Base-by-base conservation (phyloP, 2,329 filamentous ascomycete genomes). In the Neonectria magnoliae region DNA sequence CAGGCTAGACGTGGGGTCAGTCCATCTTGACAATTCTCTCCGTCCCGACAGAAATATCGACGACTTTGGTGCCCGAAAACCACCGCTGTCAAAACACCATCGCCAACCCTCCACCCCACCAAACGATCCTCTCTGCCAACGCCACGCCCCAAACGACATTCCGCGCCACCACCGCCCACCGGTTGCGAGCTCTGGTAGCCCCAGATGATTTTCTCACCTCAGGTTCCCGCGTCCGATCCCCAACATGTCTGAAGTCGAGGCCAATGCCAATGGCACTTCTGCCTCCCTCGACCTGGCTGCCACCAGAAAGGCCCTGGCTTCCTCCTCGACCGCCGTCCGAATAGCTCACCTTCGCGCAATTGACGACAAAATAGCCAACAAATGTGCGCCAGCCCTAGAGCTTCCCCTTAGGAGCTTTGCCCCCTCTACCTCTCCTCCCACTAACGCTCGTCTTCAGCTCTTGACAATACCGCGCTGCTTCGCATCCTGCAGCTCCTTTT, bases 401-500 rank as follows among this genome's bases (percentile, higher is more conserved):
- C 36, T 45, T 31, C 22, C 52, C n/a, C n/a, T 20, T 3, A 22
- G 38, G n/a, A 42, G 38, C 38, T 20, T 42, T 4, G 8, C 59
- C 27, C 60, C 50, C 13, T n/a, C 13, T n/a, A 31, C 50, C 57
- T 55, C 42, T 62, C 41, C 36, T 63, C 31, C 36, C 33, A 62
- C 74, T 74, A 57, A 75, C 70, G 18, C 22, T 55, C 57, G 44
- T 42, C 33, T 61, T 44, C 70, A 86, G 85, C 81, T 64, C 77
- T 85, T 72, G 81, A 85, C 62, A 76, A 79, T 77, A 78, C 83
- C 50, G 78, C 85, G 57, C 80, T 88, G 60, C 80, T 84, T 55
- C 77, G 79, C 64, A 78, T 96, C 57, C 82, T 97, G 68, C 86
- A 88, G 66, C 83, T 94, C 36, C 87, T 99, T 33, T 95, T 98